Evolutionary conservation across 495 filamentous ascomycete species (phyloP).

Genomic region (Recurvomyces mirabilis): DNA sequence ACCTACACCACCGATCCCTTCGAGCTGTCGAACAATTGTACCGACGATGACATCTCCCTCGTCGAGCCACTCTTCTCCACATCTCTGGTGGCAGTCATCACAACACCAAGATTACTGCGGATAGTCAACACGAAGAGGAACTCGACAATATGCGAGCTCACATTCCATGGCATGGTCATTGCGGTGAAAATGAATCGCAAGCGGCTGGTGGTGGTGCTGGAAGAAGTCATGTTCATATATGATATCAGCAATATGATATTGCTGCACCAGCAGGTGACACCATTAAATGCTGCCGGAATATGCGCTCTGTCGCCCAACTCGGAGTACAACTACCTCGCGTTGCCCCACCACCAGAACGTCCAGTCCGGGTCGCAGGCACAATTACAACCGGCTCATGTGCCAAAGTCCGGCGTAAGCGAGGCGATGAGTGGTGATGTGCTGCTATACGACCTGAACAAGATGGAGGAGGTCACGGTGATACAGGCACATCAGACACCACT

Average conservation of each 20-base stretch:
- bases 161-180: slow-evolving; percentile 86
- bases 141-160: slow-evolving; percentile 96
- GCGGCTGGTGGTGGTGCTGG: slow-evolving; percentile 80
- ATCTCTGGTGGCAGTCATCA: slow-evolving; percentile 85
- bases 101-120: slow-evolving; percentile 78
- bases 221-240: slow-evolving; percentile 94
- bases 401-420: slow-evolving; percentile 53
- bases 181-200: slow-evolving; percentile 90
- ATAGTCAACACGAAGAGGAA: slow-evolving; percentile 97
- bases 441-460: slow-evolving; percentile 74
- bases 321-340: slow-evolving; percentile 89
- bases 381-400: slow-evolving; percentile 75
- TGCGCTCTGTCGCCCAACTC: slow-evolving; percentile 87
- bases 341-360: slow-evolving; percentile 79
- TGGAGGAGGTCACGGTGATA: slow-evolving; percentile 84
- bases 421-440: slow-evolving; percentile 87
- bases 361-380: slow-evolving; percentile 56
- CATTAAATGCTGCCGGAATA: slow-evolving; percentile 47
- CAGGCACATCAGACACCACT: slow-evolving; percentile 92
- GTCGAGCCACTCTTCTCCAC: slow-evolving; percentile 99
- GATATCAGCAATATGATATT: slow-evolving; percentile 97
- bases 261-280: slow-evolving; percentile 13
- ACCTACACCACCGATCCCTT: slow-evolving; percentile 96
- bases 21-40: slow-evolving; percentile 80
- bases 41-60: slow-evolving; percentile 84